Conservation (phyloP, 768 basidiomycete genomes). For the Pleurotus cornucopiae region DNA sequence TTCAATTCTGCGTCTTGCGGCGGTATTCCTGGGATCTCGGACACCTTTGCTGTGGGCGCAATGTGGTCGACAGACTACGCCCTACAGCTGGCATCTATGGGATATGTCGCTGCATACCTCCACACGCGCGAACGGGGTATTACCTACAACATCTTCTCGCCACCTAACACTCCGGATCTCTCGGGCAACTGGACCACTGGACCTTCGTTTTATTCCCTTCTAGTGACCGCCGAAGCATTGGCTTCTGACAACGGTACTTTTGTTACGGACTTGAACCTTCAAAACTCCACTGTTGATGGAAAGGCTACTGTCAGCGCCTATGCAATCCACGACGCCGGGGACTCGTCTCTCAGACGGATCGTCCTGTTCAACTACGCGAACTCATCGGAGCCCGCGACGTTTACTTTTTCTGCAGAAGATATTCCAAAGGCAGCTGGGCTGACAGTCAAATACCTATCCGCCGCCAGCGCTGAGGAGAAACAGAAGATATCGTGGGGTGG, state of each 20-base stretch:
- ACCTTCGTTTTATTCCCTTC: slow-evolving; percentile 45
- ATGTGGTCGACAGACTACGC: slow-evolving; percentile 52
- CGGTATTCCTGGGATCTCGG: slow-evolving; percentile 43
- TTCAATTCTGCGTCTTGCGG: slow-evolving; percentile 54
- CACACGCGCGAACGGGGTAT: slow-evolving; percentile 52
- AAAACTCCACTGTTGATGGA: slow-evolving; percentile 29
- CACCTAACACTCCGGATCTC: slow-evolving; percentile 32
- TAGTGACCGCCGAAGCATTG: slow-evolving; percentile 42
- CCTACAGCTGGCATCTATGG: slow-evolving; percentile 44
- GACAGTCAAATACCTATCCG: slow-evolving; percentile 44
- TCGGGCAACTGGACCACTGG: slow-evolving; percentile 42
- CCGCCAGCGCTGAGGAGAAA: slow-evolving; percentile 42
- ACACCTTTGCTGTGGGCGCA: slow-evolving; percentile 46
- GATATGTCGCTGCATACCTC: slow-evolving; percentile 45
- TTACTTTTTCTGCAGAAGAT: slow-evolving; percentile 21
- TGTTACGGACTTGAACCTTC: slow-evolving; percentile 43
- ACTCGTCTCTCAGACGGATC: slow-evolving; percentile 35
- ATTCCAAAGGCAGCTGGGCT: slow-evolving; percentile 14
- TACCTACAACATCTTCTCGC: slow-evolving; percentile 46
- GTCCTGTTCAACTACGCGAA: slow-evolving; percentile 51
- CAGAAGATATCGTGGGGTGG: slow-evolving; percentile 60
- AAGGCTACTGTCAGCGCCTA: slow-evolving; percentile 47
- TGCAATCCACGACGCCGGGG: slow-evolving; percentile 52
- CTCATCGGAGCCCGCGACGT: slow-evolving; percentile 37
- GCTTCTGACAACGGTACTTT: slow-evolving; percentile 34